Base-by-base conservation (phyloP, 1,284 basidiomycete genomes). In the Microbotryum saponariae region DNA sequence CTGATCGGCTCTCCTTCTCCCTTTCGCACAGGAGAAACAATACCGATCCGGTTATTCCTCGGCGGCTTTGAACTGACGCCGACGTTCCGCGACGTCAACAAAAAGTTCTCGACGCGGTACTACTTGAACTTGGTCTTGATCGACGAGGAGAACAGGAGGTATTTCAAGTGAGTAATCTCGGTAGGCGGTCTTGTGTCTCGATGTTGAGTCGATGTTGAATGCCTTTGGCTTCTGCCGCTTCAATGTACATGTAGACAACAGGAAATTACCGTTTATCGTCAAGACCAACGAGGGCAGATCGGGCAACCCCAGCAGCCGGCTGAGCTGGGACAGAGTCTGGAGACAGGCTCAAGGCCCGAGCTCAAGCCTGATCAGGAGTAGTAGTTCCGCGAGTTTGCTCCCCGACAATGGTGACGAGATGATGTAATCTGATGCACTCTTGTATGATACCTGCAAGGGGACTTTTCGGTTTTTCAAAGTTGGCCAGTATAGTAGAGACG, bases 41-140 rank as follows among this genome's bases (percentile, higher is more conserved):
- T 98, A 68, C 96, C 96, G 0, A 98, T 98, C 68, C 86, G 94
- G 53, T 81, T 98, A 27, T 98, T 97, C 83, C 82, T 98, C 4
- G 96, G 94, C 58, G 96, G 96, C 2, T 98, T 98, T 74, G 94
- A 98, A 76, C 80, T 98, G 54, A 98, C 94, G 3, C 96, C 96
- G 1, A 98, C 94, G 12, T 98, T 97, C 83, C 83, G 94, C 25
- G 94, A 98, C 71, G 91, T 98, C 70, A 98, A 97, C 82, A 98
- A 98, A 82, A 97, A 94, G 79, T 98, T 98, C 78, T 91, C 87
- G 74, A 90, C 89, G 45, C 81, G 94, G 60, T 98, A 97, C 77
- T 98, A 97, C 76, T 83, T 96, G 69, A 98, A 97, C 74, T 80
- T 98, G 45, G 96, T 98, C 3, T 82, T 71, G 25, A 92, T 97